These are phyloP conservation scores for Cucumis sativus DNA, from an alignment of 306 rosid genomes.

Conservation along the genomic window Cucumber_9930_V3 NC_026659.2:9997501-9998000, in stretches of 20 bases:
- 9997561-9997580: neutral
- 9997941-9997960: conserved; percentile 56
- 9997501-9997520: neutral
- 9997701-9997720: neutral
- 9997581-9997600: neutral
- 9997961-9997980: conserved; percentile 19
- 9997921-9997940: conserved; percentile 57
- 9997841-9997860: conserved; percentile 55
- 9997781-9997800: conserved; percentile 1
- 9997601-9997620: neutral
- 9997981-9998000: neutral
- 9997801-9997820: conserved; percentile 41
- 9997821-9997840: conserved; percentile 48
- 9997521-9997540: neutral
- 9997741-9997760: neutral
- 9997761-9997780: neutral
- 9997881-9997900: conserved; percentile 30
- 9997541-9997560: neutral
- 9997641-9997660: neutral
- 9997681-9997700: neutral
- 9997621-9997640: neutral
- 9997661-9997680: neutral
- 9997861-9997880: conserved; percentile 29
- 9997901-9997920: conserved; percentile 53
- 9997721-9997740: neutral